A percentile compares a stretch with the other conserved stretches of the same genome.
Conservation (phyloP, 768 basidiomycete species). For the Saitozyma sp. region DNA sequence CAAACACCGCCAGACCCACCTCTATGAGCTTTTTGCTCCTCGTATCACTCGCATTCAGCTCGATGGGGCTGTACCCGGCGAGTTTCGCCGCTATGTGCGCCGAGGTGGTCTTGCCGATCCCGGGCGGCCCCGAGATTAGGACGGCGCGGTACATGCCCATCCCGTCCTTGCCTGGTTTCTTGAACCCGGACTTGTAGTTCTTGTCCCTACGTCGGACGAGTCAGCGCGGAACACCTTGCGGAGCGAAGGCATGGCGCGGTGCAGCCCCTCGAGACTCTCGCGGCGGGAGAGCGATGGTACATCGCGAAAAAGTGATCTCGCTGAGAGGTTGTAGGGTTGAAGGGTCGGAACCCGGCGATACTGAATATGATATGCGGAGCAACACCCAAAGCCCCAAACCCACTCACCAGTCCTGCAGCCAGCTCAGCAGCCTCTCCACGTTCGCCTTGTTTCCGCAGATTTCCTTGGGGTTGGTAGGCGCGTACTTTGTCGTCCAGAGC, state of each 20-base stretch:
- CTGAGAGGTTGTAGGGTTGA: neutral
- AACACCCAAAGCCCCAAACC: neutral
- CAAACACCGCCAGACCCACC: conserved; percentile 55
- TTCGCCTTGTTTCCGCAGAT: conserved; percentile 92
- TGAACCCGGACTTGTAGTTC: conserved; percentile 74
- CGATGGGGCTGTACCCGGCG: conserved; percentile 89
- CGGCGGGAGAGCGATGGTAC: no score
- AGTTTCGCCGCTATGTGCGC: conserved; percentile 88
- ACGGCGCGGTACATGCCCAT: conserved; percentile 85
- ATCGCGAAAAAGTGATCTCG: no score
- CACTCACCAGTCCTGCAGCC: conserved; percentile 83
- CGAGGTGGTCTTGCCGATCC: conserved; percentile 95
- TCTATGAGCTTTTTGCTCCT: conserved; percentile 96
- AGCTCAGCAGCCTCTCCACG: conserved; percentile 82
- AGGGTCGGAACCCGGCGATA: no score
- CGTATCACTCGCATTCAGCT: conserved; percentile 93
- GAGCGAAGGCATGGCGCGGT: no score
- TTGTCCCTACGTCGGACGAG: conserved; percentile 61
- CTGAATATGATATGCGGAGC: no score
- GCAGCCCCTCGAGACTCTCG: no score
- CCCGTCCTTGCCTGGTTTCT: conserved; percentile 88
- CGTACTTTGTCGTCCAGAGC: conserved; percentile 94
- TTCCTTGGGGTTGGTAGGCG: conserved; percentile 80
- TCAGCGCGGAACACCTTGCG: no score
- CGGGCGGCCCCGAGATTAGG: conserved; percentile 88